Evolutionary conservation across 1,284 basidiomycete species (phyloP).

Genomic region (Leccinum olivaceoglutinosum): DNA sequence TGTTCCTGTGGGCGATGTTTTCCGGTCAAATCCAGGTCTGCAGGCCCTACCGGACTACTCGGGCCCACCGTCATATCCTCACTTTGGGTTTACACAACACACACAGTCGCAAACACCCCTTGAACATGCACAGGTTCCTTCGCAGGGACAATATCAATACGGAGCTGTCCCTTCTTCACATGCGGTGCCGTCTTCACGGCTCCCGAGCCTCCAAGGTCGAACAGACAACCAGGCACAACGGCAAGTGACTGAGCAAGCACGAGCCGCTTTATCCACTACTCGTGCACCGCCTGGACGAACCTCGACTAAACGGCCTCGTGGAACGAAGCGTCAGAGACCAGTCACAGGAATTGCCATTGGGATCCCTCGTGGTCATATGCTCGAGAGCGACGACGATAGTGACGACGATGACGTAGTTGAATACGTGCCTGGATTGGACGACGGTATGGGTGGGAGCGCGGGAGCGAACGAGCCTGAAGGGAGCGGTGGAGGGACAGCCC

Average conservation of each 20-base stretch:
- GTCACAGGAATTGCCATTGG: not conserved
- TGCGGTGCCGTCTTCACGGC: slow-evolving; percentile 2
- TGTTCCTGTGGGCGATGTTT: not conserved
- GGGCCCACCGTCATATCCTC: slow-evolving; percentile 6
- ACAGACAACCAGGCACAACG: slow-evolving; percentile 4
- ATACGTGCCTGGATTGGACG: slow-evolving; percentile 15
- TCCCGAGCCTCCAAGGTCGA: slow-evolving; percentile 2
- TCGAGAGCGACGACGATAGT: slow-evolving; percentile 29
- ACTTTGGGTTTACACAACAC: slow-evolving; percentile 4
- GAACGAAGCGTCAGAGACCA: slow-evolving; percentile 18
- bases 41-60: slow-evolving; percentile 5
- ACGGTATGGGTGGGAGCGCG: not conserved
- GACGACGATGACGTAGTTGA: slow-evolving; percentile 28
- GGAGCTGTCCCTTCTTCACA: slow-evolving; percentile 5
- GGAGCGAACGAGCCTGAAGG: too few relatives aligned
- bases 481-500: not conserved
- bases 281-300: slow-evolving; percentile 5
- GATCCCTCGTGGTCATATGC: slow-evolving; percentile 4
- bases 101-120: slow-evolving; percentile 7
- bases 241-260: slow-evolving; percentile 1
- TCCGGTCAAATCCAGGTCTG: slow-evolving; percentile 2
- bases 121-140: not conserved
- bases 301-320: slow-evolving; percentile 21
- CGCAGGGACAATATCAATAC: slow-evolving; percentile 13
- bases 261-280: not conserved